Evolutionary conservation across 2,329 filamentous ascomycete species (phyloP).

Genomic region (Aspergillus fumigatiaffinis): DNA sequence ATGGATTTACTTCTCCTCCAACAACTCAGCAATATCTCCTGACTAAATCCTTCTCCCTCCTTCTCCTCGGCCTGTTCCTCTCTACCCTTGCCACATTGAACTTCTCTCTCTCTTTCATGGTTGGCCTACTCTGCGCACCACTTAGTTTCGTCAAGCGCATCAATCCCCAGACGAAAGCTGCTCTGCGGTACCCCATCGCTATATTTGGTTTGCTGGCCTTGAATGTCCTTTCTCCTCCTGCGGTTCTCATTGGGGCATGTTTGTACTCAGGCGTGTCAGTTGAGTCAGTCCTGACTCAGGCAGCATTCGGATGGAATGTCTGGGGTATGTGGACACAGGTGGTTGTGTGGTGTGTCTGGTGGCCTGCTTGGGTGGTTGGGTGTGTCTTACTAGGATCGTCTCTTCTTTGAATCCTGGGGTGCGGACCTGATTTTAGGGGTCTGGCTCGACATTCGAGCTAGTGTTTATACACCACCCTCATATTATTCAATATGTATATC

Average conservation of each 20-base stretch:
- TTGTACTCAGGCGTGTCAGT: slow-evolving; percentile 48
- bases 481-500: background rate
- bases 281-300: slow-evolving; percentile 61
- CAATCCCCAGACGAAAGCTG: slow-evolving; percentile 13
- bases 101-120: slow-evolving; percentile 82
- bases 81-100: slow-evolving; percentile 92
- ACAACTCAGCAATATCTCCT: slow-evolving; percentile 69
- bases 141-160: slow-evolving; percentile 63
- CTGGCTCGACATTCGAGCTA: background rate
- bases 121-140: slow-evolving; percentile 74
- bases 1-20: slow-evolving; percentile 45
- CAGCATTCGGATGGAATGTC: slow-evolving; percentile 83
- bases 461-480: background rate
- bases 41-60: slow-evolving; percentile 86
- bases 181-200: slow-evolving; percentile 20
- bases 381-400: slow-evolving; percentile 34
- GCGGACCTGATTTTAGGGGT: too few species aligned
- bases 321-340: slow-evolving; percentile 87
- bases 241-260: slow-evolving; percentile 49
- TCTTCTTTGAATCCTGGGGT: slow-evolving; percentile 19
- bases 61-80: slow-evolving; percentile 85
- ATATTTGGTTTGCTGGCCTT: slow-evolving; percentile 50
- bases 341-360: slow-evolving; percentile 92
- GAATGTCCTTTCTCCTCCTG: slow-evolving; percentile 59
- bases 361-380: slow-evolving; percentile 80